Base-by-base conservation (phyloP, 176 grass and related monocot genomes). In the Paspalum notatum region DNA sequence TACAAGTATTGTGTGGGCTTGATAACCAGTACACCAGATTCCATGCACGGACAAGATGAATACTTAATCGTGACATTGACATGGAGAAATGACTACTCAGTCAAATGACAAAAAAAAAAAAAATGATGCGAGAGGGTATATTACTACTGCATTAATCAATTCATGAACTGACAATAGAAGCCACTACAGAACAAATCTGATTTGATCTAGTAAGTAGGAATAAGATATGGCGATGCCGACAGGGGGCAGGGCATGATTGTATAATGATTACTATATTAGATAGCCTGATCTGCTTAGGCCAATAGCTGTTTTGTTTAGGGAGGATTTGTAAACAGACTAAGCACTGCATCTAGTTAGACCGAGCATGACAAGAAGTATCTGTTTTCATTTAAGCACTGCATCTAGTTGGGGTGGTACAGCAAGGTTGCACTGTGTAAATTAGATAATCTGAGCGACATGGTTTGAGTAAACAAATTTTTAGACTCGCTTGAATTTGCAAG, bases 151-250 rank as follows among this genome's bases (percentile, higher is more conserved):
- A 89, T 82, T 78, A 75, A 67, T 42, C 14, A 82, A 89, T 84
- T 69, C 75, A 75, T 72, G 66, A 82, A 78, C 66, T 85, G 73
- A 54, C 83, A 78, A 15, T 65, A 71, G 78, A 89, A 86, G 88
- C 66, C 73, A 81, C 78, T 68, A 78, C 37, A n/a, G 73, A 86
- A 78, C 88, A 90, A 72, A 85, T 85, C 72, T 72, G 87, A 85
- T 85, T 72, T 89, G 83, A 89, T 85, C 72, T 72, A 59, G 82
- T 70, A 56, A 68, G 82, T 49, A 60, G 75, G 75, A 83, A 80
- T 80, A 88, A 72, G 22, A 82, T 85, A 89, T 70, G 77, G 27
- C 71, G 78, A 81, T 82, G 78, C 88, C 72, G 59, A 86, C 83
- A 86, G 46, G 38, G 76, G 62, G 48, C n/a, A 27, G 73, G 66